These are phyloP conservation scores for Phytophthora cactorum DNA, from an alignment of 352 stramenopile species.

Conservation along the genomic window DNA sequence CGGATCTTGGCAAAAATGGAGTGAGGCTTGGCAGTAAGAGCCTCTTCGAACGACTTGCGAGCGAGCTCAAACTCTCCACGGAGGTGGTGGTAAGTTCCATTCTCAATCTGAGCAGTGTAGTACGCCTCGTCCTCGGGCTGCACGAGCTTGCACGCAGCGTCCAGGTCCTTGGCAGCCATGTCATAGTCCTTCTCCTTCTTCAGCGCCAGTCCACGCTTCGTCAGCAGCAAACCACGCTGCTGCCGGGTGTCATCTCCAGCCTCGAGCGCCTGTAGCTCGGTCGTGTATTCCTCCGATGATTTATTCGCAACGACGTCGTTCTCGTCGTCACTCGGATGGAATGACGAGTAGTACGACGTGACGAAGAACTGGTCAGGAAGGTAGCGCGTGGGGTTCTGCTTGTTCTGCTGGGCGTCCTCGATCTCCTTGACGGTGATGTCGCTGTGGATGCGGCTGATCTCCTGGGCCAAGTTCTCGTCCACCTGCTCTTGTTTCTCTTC, in stretches of 20 bases:
- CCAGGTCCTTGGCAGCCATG: conserved; percentile 61
- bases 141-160: conserved; percentile 56
- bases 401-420: conserved; percentile 61
- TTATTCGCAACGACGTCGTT: conserved; percentile 68
- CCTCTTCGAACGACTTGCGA: conserved; percentile 68
- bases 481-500: conserved; percentile 81
- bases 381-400: conserved; percentile 62
- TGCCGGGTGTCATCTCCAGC: conserved; percentile 32
- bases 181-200: conserved; percentile 80
- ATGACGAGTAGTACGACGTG: conserved; percentile 88
- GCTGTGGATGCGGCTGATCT: conserved; percentile 83
- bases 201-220: conserved; percentile 63
- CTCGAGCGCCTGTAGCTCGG: conserved; percentile 50
- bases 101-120: conserved; percentile 82
- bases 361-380: conserved; percentile 86
- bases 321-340: conserved; percentile 81
- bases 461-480: conserved; percentile 67
- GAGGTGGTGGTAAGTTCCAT: conserved; percentile 79
- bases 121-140: conserved; percentile 57
- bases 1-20: conserved; percentile 86
- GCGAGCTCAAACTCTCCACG: conserved; percentile 76
- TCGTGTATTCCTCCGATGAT: conserved; percentile 62
- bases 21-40: conserved; percentile 66
- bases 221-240: conserved; percentile 61
- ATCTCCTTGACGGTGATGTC: conserved; percentile 76